phyloP scores from a whole-genome alignment of 1,284 basidiomycete species.

The Flammula alnicola region DNA sequence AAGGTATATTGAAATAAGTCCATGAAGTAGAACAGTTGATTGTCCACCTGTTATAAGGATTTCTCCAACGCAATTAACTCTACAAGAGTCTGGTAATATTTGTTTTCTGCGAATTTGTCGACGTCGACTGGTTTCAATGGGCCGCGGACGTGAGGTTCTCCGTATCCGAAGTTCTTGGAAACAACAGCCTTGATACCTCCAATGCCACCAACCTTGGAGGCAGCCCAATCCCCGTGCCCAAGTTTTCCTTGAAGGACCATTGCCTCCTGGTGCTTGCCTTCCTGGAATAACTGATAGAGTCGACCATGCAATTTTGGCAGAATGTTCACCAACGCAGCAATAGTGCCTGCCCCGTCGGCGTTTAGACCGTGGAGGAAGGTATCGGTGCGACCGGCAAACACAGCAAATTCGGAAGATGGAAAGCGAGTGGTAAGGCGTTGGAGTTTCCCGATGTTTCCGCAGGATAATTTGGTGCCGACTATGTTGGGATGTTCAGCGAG shows the following conservation, averaged over 20 bases:
- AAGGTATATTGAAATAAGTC: not conserved
- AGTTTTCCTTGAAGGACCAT: slow-evolving; percentile 72
- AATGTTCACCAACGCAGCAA: slow-evolving; percentile 79
- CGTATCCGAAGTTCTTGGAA: slow-evolving; percentile 72
- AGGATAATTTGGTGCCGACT: slow-evolving; percentile 88
- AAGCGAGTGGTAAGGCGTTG: slow-evolving; percentile 70
- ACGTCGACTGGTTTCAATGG: slow-evolving; percentile 52
- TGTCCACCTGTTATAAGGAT: slow-evolving; percentile 21
- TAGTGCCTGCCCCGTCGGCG: slow-evolving; percentile 70
- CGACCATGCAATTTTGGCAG: slow-evolving; percentile 74
- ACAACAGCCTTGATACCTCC: slow-evolving; percentile 75
- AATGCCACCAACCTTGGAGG: slow-evolving; percentile 73
- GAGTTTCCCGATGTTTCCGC: slow-evolving; percentile 85
- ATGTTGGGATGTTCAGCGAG: slow-evolving; percentile 86
- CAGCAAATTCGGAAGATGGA: slow-evolving; percentile 57
- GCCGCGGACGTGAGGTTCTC: slow-evolving; percentile 57
- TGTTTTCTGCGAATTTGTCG: slow-evolving; percentile 35
- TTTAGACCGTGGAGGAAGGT: slow-evolving; percentile 71
- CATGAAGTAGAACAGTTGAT: too few species aligned
- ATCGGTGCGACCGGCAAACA: slow-evolving; percentile 69
- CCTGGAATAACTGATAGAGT: slow-evolving; percentile 62
- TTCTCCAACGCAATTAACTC: slow-evolving; percentile 71
- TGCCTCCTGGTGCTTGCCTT: slow-evolving; percentile 67
- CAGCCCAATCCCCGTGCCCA: slow-evolving; percentile 76
- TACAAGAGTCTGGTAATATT: slow-evolving; percentile 43